Evolutionary conservation across 441 rosid genomes (phyloP), one percentile per base, ranked within the genome.

Genomic region (Mallotus japonicus): DNA sequence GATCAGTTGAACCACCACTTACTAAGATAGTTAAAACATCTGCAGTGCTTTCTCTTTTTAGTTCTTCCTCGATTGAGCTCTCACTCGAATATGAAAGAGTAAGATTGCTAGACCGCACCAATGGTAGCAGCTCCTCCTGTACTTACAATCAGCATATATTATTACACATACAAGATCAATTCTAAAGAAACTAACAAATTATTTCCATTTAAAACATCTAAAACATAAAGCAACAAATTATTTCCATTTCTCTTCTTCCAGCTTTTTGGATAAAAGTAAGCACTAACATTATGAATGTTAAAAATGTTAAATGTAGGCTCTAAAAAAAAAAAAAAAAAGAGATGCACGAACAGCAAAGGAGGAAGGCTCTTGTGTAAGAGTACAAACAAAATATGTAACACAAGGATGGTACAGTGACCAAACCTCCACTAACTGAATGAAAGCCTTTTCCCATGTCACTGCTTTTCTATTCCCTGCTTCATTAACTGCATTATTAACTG

Each of bases 1-100:
- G 55, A 61, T 64, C 44, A 68, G 55, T 55, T 34, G 57, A 57
- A 34, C 34, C 47, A 32, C 73, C 58, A 59, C 87, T 78, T 79
- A 94, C 98, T 47, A 87, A 75, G 83, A 94, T 86, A 71, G 98
- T 93, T 80, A 91, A 78, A 75, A 82, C 88, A 88, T 93, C 97
- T 62, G 98, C 97, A 67, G 98, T 88, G 78, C 98, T 94, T 75
- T 94, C 97, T 85, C 98, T 88, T 88, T 90, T 94, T 81, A 94
- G 58, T 77, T 94, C 98, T 84, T 92, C 95, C 83, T 94, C 98
- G 58, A 94, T 84, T 68, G 98, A 94, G 77, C 95, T 88, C 88
- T 94, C 98, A 32, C 95, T 92, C 19, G 98, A 94, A 79, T 89
- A 94, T 51, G 97, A 81, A 66, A 92, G 91, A 61, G 90, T 83